phyloP scores from a whole-genome alignment of 2,329 filamentous ascomycete genomes.

The Tetracladium maxilliforme region DNA sequence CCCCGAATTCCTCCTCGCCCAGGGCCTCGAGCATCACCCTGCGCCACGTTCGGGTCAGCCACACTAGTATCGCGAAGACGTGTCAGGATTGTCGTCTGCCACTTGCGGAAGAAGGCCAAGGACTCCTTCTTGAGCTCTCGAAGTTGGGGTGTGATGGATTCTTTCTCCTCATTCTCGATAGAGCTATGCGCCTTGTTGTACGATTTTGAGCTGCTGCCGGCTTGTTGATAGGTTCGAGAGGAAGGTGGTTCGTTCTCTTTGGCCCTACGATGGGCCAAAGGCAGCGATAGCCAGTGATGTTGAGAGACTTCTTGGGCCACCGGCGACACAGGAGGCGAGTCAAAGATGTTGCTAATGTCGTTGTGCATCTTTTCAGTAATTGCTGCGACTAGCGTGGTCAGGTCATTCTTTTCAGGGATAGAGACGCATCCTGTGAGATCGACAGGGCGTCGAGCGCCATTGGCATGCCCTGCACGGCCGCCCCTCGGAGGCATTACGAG shows the following conservation, averaged over 20 bases:
- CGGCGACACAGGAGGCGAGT: constrained; percentile 13
- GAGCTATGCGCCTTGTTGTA: constrained; percentile 14
- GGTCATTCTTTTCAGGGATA: no score
- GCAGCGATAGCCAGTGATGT: no score
- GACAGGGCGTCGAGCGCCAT: no score
- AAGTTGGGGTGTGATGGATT: constrained; percentile 33
- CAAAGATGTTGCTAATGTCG: constrained; percentile 35
- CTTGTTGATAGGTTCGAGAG: constrained; percentile 15
- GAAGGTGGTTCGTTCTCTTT: constrained; percentile 9
- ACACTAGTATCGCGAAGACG: constrained; percentile 60
- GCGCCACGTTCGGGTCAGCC: constrained; percentile 30
- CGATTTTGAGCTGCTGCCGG: no score
- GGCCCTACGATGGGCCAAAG: constrained; percentile 10
- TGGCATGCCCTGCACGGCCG: no score
- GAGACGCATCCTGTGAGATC: no score
- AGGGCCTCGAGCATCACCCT: constrained; percentile 12
- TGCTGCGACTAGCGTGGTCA: constrained; percentile 32
- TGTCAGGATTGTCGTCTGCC: constrained; percentile 56
- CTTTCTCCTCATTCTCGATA: constrained; percentile 23
- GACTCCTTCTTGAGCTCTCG: constrained; percentile 55
- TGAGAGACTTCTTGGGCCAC: constrained; percentile 14
- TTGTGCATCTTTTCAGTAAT: constrained; percentile 40
- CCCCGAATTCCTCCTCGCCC: constrained; percentile 11
- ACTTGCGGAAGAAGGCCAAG: constrained; percentile 62
- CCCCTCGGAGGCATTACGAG: no score